A percentile compares a stretch with the other conserved stretches of the same genome.
Conservation (phyloP, 768 basidiomycete species). For the Kwoniella bestiolae region DNA sequence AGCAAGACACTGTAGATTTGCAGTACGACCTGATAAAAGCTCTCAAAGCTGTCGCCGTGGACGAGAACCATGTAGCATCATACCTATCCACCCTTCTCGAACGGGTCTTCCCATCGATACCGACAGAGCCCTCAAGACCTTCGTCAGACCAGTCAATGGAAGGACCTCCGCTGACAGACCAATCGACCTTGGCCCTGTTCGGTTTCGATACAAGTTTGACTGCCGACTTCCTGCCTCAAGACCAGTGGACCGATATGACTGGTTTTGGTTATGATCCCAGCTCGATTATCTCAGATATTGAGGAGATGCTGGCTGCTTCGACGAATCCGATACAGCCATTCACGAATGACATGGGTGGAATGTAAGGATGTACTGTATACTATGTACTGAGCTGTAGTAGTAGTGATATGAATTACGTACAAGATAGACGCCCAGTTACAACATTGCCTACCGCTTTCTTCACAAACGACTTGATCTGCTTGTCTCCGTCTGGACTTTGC, state of each 20-base stretch:
- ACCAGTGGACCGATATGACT: conserved; percentile 5
- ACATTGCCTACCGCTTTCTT: too few relatives aligned
- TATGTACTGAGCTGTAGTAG: too few relatives aligned
- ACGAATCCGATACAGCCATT: not conserved
- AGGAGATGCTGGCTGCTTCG: conserved; percentile 5
- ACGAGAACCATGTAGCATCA: not conserved
- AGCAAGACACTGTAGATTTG: conserved; percentile 1
- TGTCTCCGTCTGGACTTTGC: not conserved
- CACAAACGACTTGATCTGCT: not conserved
- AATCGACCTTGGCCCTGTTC: conserved; percentile 1
- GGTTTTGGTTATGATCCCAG: conserved; percentile 4
- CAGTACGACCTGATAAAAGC: not conserved
- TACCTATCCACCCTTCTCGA: not conserved
- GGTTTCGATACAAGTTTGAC: conserved; percentile 2
- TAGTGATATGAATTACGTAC: too few relatives aligned
- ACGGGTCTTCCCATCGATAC: conserved; percentile 5
- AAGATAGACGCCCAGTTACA: too few relatives aligned
- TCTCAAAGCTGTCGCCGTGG: not conserved
- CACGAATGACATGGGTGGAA: not conserved
- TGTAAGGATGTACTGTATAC: too few relatives aligned
- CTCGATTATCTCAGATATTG: conserved; percentile 2
- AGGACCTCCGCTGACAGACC: not conserved
- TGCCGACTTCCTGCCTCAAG: not conserved
- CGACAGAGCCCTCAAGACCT: not conserved
- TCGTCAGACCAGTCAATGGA: not conserved